Evolutionary conservation across 2,329 filamentous ascomycete genomes (phyloP), one percentile per base, ranked within the genome.

Genomic region (Fusarium luffae): DNA sequence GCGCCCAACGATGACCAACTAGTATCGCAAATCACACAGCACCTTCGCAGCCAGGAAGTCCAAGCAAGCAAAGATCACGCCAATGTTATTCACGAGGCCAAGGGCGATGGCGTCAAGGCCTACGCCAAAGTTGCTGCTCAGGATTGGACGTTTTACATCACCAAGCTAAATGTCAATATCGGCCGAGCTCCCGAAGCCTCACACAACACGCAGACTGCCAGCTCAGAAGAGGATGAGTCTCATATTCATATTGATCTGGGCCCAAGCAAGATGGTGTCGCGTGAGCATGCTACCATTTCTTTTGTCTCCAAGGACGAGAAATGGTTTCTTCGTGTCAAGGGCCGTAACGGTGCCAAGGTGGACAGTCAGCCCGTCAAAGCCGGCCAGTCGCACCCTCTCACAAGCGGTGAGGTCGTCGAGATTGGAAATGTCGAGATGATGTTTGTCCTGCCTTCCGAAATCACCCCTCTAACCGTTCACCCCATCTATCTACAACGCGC

Each of bases 401-500:
- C 89, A 43, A 97, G 94, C 74, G 96, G 96, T 61, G 91, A 95
- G 77, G 93, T 98, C 44, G 90, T 99, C 61, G 94, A 97, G 76
- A 93, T 98, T 76, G 92, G 92, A 74, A 93, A 93, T 55, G 92
- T 96, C 2, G 95, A 99, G 82, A 99, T 99, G 96, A 95, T 98
- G 85, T 99, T 99, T 80, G 93, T 98, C 49, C 88, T 97, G n/a
- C 95, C 96, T 1, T 89, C 89, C 25, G 90, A 92, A 70, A 85
- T 88, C 47, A 84, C 83, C 59, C 87, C 88, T 25, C 85, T 94
- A 27, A 85, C 87, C 48, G 90, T 97, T 64, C 88, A 92, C 75
- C 86, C 86, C 23, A 87, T 82, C 74, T 94, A 92, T 76, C 86
- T 92, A 18, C 87, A 92, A 72, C 89, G 92, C 47, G 90, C 91